A percentile compares a stretch with the other conserved stretches of the same genome.
These are phyloP conservation scores for Excoecaria cochinchinensis DNA, from an alignment of 345 rosid species.

Conservation along the genomic window DNA sequence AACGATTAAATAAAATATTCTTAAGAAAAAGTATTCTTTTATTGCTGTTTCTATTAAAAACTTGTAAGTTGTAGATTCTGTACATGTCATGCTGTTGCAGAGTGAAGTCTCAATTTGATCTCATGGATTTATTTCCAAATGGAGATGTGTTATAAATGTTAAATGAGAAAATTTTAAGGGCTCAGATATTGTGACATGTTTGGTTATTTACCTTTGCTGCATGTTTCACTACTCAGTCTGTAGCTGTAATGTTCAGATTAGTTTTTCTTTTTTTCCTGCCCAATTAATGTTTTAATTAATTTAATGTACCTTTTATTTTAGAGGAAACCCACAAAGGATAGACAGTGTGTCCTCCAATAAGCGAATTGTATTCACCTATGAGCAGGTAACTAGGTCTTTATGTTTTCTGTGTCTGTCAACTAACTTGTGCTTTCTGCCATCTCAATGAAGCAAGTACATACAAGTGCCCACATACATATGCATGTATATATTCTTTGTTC, in stretches of 20 bases:
- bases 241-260: neutral
- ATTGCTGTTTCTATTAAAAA: neutral
- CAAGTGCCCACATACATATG: neutral
- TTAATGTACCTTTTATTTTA: slow-evolving; percentile 30
- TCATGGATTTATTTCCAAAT: neutral
- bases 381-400: slow-evolving; percentile 55
- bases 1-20: neutral
- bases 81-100: neutral
- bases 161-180: neutral
- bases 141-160: neutral
- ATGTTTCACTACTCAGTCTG: neutral
- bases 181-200: neutral
- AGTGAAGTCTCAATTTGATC: neutral
- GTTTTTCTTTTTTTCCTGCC: slow-evolving; percentile 1
- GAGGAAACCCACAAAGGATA: slow-evolving; percentile 95
- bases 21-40: neutral
- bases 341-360: slow-evolving; percentile 70
- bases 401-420: no score
- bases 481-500: neutral
- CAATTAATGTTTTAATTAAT: neutral
- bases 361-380: slow-evolving; percentile 79
- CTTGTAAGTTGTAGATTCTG: neutral
- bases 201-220: neutral
- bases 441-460: neutral
- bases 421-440: no score